These are phyloP conservation scores for Metschnikowia reukaufii DNA, from an alignment of 805 yeast genomes.

Conservation along the genomic window DNA sequence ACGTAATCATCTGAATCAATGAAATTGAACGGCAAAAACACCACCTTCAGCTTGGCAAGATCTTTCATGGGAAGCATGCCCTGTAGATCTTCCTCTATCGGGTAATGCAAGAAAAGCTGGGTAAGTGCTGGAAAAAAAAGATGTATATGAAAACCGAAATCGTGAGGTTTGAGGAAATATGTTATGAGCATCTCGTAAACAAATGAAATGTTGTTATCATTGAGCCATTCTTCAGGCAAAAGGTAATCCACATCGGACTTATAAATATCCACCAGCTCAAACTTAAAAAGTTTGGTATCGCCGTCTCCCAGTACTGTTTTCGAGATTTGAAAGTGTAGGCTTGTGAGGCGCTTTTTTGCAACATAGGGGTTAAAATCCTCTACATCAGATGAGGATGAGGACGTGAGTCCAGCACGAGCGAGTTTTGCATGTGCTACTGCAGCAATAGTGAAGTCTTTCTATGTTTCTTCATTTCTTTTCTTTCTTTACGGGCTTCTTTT, in stretches of 20 bases:
- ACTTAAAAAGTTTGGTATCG: conserved; percentile 43
- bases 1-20: conserved; percentile 37
- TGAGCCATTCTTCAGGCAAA: conserved; percentile 68
- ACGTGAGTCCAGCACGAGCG: neutral
- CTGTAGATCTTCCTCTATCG: conserved; percentile 38
- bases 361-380: conserved; percentile 9
- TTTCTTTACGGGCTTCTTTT: conserved; percentile 13
- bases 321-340: conserved; percentile 10
- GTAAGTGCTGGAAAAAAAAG: conserved; percentile 60
- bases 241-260: conserved; percentile 58
- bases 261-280: conserved; percentile 57
- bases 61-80: conserved; percentile 35
- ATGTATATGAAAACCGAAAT: conserved; percentile 27
- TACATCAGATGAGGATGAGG: neutral
- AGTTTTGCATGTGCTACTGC: conserved; percentile 3
- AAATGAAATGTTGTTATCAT: conserved; percentile 66
- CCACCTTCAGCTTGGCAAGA: conserved; percentile 38
- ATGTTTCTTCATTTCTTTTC: conserved; percentile 2
- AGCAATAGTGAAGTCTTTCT: conserved; percentile 1
- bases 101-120: conserved; percentile 56
- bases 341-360: conserved; percentile 10
- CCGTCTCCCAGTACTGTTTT: conserved; percentile 10
- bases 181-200: conserved; percentile 50
- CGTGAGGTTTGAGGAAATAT: conserved; percentile 20
- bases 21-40: conserved; percentile 70